A percentile compares a stretch with the other conserved stretches of the same genome.
Evolutionary conservation across 2,329 filamentous ascomycete species (phyloP).

Genomic region (Rachicladosporium sp.): DNA sequence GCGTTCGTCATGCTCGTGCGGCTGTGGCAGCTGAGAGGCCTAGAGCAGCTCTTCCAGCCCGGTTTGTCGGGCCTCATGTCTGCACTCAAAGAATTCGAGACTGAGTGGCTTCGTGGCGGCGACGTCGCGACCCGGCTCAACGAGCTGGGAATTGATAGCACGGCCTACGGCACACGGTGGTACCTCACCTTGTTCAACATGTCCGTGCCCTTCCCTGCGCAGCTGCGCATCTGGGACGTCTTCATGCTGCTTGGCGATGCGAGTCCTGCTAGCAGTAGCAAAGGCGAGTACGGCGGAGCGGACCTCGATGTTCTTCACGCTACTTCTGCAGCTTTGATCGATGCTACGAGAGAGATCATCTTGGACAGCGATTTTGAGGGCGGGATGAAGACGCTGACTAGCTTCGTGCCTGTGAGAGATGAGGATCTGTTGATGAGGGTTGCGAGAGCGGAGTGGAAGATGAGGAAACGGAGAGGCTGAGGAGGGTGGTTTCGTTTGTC

Average conservation of each 20-base stretch:
- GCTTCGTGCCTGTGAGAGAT: constrained; percentile 87
- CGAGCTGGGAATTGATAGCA: constrained; percentile 69
- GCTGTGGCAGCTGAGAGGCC: constrained; percentile 77
- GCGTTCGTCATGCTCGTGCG: constrained; percentile 95
- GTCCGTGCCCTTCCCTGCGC: constrained; percentile 84
- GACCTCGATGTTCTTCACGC: constrained; percentile 84
- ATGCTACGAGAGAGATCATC: constrained; percentile 77
- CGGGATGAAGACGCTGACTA: constrained; percentile 91
- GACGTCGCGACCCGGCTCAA: constrained; percentile 66
- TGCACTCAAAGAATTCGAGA: constrained; percentile 74
- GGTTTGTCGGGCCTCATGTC: constrained; percentile 82
- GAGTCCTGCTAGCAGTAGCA: constrained; percentile 19
- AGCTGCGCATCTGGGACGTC: constrained; percentile 93
- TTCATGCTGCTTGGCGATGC: constrained; percentile 82
- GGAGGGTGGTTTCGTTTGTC: not conserved
- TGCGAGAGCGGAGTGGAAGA: constrained; percentile 75
- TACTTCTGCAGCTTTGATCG: constrained; percentile 76
- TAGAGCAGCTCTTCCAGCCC: constrained; percentile 70
- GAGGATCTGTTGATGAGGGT: constrained; percentile 89
- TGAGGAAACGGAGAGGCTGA: constrained; percentile 39
- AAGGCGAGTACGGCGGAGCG: constrained; percentile 36
- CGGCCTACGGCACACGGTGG: constrained; percentile 90
- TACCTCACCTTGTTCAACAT: constrained; percentile 97
- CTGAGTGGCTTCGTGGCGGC: constrained; percentile 64
- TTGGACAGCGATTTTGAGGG: constrained; percentile 94